Evolutionary conservation across 2,329 filamentous ascomycete genomes (phyloP), one percentile per base, ranked within the genome.

Genomic region (Pseudogymnoascus sp.): DNA sequence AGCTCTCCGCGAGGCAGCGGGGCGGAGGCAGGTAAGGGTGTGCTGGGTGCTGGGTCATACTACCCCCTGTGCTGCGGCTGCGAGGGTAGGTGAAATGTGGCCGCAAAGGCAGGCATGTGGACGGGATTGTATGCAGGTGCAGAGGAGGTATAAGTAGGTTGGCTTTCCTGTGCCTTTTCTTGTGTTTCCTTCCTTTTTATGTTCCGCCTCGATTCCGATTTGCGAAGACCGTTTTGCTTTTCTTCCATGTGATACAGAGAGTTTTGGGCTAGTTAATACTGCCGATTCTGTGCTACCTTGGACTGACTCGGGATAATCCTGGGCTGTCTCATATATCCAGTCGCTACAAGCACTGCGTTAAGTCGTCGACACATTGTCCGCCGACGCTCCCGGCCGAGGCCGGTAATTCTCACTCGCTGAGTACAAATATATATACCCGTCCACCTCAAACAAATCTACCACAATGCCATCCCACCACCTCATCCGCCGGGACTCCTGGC

Each of bases 401-500:
- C 45, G 45, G 45, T 52, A 27, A 52, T 29, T 31, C 13, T 31
- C 31, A 27, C 45, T 52, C 25, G 25, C 13, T 31, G 45, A 52
- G 45, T 27, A 29, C 7, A 42, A 36, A 31, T 58, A 63, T 21
- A 55, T 15, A 12, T 6, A 63, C 12, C 27, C 35, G 18, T 35
- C 31, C 31, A 60, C 60, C 18, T 37, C 5, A 10, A 33, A 31
- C 8, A 60, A 25, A 59, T 62, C 40, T 13, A 59, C 8, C 10
- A 62, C 27, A 3, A 72, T 72, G 70, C 70, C 70, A 10, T 69
- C 68, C 64, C 69, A 69, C 63, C 63, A 70, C 52, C 67, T 69
- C 37, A 65, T 69, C 6, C 66, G 71, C 9, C 65, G 71, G 5
- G 71, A 72, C 63, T 72, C 71, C 4, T 73, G 70, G 70, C 71